These are phyloP conservation scores for Exsudoporus frostii DNA, from an alignment of 768 basidiomycete species.

Conservation along the genomic window DNA sequence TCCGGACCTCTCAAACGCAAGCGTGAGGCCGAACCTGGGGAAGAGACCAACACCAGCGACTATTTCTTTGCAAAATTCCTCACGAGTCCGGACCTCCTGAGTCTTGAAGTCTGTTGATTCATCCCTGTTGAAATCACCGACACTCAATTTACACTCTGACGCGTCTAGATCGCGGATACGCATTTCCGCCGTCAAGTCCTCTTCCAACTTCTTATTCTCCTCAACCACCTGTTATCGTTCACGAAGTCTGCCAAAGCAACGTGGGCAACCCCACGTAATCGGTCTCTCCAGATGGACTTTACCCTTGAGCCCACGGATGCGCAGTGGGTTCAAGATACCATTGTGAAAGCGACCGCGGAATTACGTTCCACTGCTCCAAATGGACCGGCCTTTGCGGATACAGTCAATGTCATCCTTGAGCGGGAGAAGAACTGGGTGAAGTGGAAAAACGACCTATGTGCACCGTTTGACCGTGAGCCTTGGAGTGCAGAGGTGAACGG, in stretches of 20 bases:
- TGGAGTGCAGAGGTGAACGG: slow-evolving; percentile 51
- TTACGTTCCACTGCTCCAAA: slow-evolving; percentile 75
- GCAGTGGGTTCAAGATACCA: slow-evolving; percentile 75
- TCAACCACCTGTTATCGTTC: slow-evolving; percentile 71
- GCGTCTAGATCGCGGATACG: slow-evolving; percentile 74
- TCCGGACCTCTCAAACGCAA: slow-evolving; percentile 54
- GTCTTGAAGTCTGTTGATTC: slow-evolving; percentile 66
- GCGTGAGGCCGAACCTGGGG: slow-evolving; percentile 58
- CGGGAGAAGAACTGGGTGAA: slow-evolving; percentile 88
- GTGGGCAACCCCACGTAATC: slow-evolving; percentile 64
- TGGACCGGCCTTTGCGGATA: slow-evolving; percentile 74
- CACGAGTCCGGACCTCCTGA: slow-evolving; percentile 81
- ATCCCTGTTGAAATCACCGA: not conserved
- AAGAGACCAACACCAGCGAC: slow-evolving; percentile 50
- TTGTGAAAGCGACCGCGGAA: slow-evolving; percentile 50
- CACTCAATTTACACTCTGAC: slow-evolving; percentile 9
- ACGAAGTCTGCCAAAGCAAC: slow-evolving; percentile 61
- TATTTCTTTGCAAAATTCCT: slow-evolving; percentile 95
- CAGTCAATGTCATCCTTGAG: slow-evolving; percentile 66
- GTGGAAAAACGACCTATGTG: slow-evolving; percentile 84
- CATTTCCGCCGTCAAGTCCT: slow-evolving; percentile 92
- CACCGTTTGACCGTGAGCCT: slow-evolving; percentile 73
- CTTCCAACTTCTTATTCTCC: slow-evolving; percentile 77
- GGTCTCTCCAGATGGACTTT: slow-evolving; percentile 82
- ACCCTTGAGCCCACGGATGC: slow-evolving; percentile 63